Percentiles rank a stretch among this genome's conserved stretches.
Evolutionary conservation across 345 rosid species (phyloP).

Genomic region (Crucihimalaya himalaica): DNA sequence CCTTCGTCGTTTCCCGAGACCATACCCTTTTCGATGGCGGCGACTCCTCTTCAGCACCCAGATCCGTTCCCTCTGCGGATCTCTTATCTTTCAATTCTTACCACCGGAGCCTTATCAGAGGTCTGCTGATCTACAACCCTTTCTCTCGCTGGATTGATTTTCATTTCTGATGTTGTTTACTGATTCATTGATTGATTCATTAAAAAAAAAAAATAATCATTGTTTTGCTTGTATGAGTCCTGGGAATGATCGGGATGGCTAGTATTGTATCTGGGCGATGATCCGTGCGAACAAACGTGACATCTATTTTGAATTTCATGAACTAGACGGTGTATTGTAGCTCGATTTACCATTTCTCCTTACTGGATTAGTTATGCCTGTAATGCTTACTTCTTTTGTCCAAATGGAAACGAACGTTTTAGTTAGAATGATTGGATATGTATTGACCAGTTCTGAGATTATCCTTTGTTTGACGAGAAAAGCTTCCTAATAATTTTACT

Average conservation of each 20-base stretch:
- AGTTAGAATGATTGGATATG: background rate
- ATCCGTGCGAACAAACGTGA: background rate
- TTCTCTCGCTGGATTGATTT: background rate
- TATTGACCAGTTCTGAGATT: constrained; percentile 9
- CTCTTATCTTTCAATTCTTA: constrained; percentile 40
- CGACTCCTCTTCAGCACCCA: constrained; percentile 28
- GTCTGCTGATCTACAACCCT: constrained; percentile 34
- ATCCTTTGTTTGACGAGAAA: background rate
- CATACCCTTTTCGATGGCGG: constrained; percentile 33
- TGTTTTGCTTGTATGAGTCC: background rate
- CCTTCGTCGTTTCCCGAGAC: constrained; percentile 43
- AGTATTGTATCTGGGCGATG: background rate
- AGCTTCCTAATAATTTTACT: background rate
- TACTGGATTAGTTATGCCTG: background rate
- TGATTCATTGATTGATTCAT: background rate
- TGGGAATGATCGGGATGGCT: background rate
- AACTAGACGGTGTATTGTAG: background rate
- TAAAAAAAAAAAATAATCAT: background rate
- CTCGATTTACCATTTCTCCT: background rate
- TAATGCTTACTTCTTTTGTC: background rate
- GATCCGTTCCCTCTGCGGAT: constrained; percentile 40
- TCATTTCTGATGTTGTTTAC: constrained; percentile 7
- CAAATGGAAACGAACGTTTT: background rate
- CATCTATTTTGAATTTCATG: constrained; percentile 2
- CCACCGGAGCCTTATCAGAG: constrained; percentile 54